Evolutionary conservation across 2,329 filamentous ascomycete genomes (phyloP).

Genomic region (Botrytis byssoidea): DNA sequence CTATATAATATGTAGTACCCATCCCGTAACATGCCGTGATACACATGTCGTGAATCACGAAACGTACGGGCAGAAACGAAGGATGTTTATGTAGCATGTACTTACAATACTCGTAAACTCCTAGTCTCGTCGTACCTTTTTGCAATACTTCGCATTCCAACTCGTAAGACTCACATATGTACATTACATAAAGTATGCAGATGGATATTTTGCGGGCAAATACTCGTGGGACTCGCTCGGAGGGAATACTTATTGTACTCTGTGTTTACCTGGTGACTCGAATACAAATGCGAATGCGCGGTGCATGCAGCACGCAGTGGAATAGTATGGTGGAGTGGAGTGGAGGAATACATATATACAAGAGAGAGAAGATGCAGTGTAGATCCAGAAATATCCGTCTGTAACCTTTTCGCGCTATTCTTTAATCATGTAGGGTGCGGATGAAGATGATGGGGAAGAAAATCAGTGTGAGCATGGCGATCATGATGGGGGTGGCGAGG

Average conservation of each 20-base stretch:
- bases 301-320: not conserved
- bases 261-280: not conserved
- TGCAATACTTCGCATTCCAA: not conserved
- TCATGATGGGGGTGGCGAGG: not conserved
- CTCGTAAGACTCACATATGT: not conserved
- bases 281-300: not conserved
- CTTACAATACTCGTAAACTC: not conserved
- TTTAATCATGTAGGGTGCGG: not conserved
- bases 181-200: not conserved
- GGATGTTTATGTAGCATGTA: not conserved
- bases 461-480: not conserved
- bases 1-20: not conserved
- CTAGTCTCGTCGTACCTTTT: not conserved
- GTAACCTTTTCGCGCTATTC: not conserved
- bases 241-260: not conserved
- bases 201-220: not conserved
- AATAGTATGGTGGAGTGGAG: not conserved
- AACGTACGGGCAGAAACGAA: not conserved
- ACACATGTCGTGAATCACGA: not conserved
- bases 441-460: not conserved
- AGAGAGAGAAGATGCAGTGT: not conserved
- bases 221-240: not conserved
- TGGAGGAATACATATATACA: not conserved
- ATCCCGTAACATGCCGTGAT: not conserved
- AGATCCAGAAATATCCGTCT: not conserved